Percentiles rank a stretch among this genome's conserved stretches.
These are phyloP conservation scores for Sarocladiaceae sp. DNA, from an alignment of 2,329 filamentous ascomycete species.

Conservation along the genomic window DNA sequence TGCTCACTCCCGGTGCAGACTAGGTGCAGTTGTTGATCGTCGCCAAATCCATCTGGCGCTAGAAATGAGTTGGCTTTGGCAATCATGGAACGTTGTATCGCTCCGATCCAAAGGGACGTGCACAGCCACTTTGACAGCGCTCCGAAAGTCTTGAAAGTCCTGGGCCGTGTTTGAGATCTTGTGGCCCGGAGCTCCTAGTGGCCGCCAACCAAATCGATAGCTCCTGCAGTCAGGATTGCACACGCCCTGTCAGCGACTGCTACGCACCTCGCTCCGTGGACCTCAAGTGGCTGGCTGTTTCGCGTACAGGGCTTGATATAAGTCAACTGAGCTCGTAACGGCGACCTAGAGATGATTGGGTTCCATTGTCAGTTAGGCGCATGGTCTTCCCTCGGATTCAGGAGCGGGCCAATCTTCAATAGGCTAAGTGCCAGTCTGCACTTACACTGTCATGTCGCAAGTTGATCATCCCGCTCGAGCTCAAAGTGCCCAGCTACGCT, in stretches of 20 bases:
- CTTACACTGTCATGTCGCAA: background rate
- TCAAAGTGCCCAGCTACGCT: too few relatives aligned
- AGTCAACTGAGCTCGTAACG: background rate
- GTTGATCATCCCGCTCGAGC: too few relatives aligned
- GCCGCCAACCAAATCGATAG: background rate
- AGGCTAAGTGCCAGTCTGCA: background rate
- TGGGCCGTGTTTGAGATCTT: background rate
- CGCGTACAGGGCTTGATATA: background rate
- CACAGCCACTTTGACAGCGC: background rate
- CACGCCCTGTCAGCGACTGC: background rate
- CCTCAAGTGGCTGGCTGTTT: background rate
- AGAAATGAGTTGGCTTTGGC: too few relatives aligned
- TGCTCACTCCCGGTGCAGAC: too few relatives aligned
- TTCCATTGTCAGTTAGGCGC: background rate
- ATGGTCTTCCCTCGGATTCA: constrained; percentile 1
- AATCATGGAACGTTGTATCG: constrained; percentile 3
- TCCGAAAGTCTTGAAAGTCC: background rate
- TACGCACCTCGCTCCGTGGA: too few relatives aligned
- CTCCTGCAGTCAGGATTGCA: background rate
- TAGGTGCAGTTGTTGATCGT: too few relatives aligned
- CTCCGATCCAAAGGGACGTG: background rate
- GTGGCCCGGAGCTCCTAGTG: background rate
- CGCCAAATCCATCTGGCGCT: too few relatives aligned
- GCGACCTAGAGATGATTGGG: background rate
- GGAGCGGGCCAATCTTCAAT: background rate